These are phyloP conservation scores for Aspergillus alliaceus DNA, from an alignment of 2,329 filamentous ascomycete genomes.

Conservation along the genomic window DNA sequence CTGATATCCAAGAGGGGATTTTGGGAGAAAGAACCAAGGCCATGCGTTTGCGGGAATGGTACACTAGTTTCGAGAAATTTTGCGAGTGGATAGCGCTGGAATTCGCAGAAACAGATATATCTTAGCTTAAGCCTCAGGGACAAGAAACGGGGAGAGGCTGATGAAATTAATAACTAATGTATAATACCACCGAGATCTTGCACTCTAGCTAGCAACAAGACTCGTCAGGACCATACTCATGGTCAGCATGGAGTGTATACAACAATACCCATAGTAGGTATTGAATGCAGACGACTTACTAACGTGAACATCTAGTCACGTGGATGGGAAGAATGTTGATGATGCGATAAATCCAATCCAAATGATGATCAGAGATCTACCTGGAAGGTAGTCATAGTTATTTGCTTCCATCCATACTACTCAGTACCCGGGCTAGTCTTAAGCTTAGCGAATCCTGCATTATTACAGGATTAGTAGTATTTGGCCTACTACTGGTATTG, in stretches of 20 bases:
- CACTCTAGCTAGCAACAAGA: background rate
- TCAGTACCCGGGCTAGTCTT: no score
- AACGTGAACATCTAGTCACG: background rate
- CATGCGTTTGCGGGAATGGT: constrained; percentile 73
- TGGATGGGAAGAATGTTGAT: background rate
- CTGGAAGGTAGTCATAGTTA: no score
- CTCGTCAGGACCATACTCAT: background rate
- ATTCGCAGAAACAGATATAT: constrained; percentile 56
- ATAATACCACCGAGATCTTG: background rate
- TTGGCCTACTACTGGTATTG: no score
- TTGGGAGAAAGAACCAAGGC: constrained; percentile 71
- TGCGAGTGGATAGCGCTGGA: constrained; percentile 87
- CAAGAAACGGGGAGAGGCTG: background rate
- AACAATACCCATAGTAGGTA: background rate
- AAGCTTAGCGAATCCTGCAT: no score
- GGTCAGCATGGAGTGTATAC: background rate
- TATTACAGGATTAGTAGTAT: background rate
- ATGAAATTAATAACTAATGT: background rate
- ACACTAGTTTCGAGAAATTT: constrained; percentile 80
- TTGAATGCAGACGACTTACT: background rate
- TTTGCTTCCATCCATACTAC: no score
- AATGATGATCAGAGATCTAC: no score
- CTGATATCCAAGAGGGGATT: constrained; percentile 71
- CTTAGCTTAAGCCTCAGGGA: constrained; percentile 13
- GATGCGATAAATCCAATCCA: no score